Conservation (phyloP, 139 green algal genomes). For the Chlorella sp. region DNA sequence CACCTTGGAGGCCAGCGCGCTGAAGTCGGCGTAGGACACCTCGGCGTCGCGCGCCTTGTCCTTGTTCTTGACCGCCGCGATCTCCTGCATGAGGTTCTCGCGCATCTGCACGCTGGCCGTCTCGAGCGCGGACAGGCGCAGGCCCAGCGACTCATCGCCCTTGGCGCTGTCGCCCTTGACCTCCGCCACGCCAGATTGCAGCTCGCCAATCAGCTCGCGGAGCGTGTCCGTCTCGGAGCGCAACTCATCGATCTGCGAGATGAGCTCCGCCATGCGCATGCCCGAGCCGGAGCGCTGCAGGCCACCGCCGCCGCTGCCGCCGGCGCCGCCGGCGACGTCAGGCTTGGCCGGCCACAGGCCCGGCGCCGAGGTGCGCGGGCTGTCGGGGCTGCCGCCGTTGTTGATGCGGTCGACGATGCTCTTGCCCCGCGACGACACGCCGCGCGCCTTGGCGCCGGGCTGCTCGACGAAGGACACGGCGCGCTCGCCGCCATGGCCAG, state of each 20-base stretch:
- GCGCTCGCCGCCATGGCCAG: too few species aligned
- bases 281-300: neutral
- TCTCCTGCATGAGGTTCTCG: neutral
- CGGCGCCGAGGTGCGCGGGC: neutral
- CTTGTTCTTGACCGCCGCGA: neutral
- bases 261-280: neutral
- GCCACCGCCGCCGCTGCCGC: neutral
- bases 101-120: neutral
- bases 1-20: slow-evolving; percentile 11
- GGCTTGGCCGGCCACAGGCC: neutral
- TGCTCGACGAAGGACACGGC: too few species aligned
- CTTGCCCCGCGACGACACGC: too few species aligned
- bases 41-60: slow-evolving; percentile 12
- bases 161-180: neutral
- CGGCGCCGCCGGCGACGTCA: neutral
- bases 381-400: too few species aligned
- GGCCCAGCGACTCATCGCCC: neutral
- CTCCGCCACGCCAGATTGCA: neutral
- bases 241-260: neutral
- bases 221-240: neutral
- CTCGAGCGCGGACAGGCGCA: neutral
- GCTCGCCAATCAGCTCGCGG: neutral
- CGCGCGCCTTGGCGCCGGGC: too few species aligned
- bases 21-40: slow-evolving; percentile 33
- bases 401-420: too few species aligned